Base-by-base conservation (phyloP, 108 stramenopile species). In the Nannochloropsis salina region DNA sequence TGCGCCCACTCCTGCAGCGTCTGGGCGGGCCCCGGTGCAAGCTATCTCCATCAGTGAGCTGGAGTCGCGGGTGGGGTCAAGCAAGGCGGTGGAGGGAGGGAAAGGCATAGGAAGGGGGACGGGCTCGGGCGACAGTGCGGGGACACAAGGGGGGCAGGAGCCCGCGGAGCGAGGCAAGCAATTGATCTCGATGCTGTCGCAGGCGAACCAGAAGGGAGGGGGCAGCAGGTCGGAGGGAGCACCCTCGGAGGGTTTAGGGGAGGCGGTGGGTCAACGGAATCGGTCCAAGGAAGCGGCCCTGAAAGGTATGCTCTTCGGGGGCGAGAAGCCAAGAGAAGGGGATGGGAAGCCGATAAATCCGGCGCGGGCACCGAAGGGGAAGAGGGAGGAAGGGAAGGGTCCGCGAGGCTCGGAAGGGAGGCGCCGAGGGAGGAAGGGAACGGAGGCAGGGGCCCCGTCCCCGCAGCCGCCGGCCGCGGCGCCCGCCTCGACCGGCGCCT, bases 11-110 rank as follows among this genome's bases (percentile, higher is more conserved):
- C 61, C 61, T 6, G 6, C 61, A 4, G 61, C 61, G n/a, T 6
- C 61, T 15, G 31, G 31, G 31, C 31, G 31, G 31, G 8, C 4
- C 2, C 2, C 6, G 20, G 8, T 74, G 20, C 15, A 74, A n/a
- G 61, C 61, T n/a, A 74, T 74, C 61, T 74, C 61, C 20, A 74
- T 74, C 61, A 74, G 61, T 74, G 61, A 74, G 61, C 61, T 74
- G 61, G 61, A 74, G 61, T 15, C 61, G 6, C 61, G 61, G 20
- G 61, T 74, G 61, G 61, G 61, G 8, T 15, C 20, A n/a, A 2
- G 61, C 20, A 15, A n/a, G n/a, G 20, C 61, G 8, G 6, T 74
- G n/a, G 61, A 3, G 3, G 61, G 61, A n/a, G 61, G 61, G n/a
- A 74, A 74, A n/a, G 47, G 47, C 47, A 51, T 51, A 51, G 47